Conservation (phyloP, 805 yeast genomes). For the Peterozyma toletana region DNA sequence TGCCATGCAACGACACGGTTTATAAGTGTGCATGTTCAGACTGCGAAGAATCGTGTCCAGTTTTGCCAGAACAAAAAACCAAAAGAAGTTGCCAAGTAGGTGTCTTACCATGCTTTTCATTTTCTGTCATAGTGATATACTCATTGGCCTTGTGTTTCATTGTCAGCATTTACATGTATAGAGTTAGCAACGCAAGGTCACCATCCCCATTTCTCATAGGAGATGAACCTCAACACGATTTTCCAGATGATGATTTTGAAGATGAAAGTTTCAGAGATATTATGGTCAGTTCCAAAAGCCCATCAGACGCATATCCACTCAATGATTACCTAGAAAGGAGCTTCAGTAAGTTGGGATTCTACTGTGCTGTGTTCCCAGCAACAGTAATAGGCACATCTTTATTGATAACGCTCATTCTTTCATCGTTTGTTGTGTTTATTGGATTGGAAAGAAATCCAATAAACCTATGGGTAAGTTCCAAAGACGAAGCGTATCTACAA, state of each 20-base stretch:
- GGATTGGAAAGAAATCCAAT: slow-evolving; percentile 74
- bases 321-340: slow-evolving; percentile 38
- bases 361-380: slow-evolving; percentile 59
- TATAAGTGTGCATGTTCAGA: slow-evolving; percentile 89
- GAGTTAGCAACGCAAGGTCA: neutral
- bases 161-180: neutral
- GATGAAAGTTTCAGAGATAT: slow-evolving; percentile 19
- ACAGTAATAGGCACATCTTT: slow-evolving; percentile 37
- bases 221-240: slow-evolving; percentile 8
- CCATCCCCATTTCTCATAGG: neutral
- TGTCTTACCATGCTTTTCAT: slow-evolving; percentile 65
- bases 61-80: slow-evolving; percentile 38
- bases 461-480: slow-evolving; percentile 83
- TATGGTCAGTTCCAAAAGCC: slow-evolving; percentile 12
- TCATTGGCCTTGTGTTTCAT: slow-evolving; percentile 7
- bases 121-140: slow-evolving; percentile 50
- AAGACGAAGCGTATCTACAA: slow-evolving; percentile 61
- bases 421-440: slow-evolving; percentile 43
- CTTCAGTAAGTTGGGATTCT: slow-evolving; percentile 45
- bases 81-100: slow-evolving; percentile 47
- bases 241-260: slow-evolving; percentile 21
- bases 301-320: slow-evolving; percentile 33
- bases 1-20: slow-evolving; percentile 52
- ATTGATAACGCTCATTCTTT: slow-evolving; percentile 33
- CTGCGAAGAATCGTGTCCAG: slow-evolving; percentile 77